Evolutionary conservation across 192 early-diverging fungal species (phyloP).

Genomic region (Coemansia asiatica): DNA sequence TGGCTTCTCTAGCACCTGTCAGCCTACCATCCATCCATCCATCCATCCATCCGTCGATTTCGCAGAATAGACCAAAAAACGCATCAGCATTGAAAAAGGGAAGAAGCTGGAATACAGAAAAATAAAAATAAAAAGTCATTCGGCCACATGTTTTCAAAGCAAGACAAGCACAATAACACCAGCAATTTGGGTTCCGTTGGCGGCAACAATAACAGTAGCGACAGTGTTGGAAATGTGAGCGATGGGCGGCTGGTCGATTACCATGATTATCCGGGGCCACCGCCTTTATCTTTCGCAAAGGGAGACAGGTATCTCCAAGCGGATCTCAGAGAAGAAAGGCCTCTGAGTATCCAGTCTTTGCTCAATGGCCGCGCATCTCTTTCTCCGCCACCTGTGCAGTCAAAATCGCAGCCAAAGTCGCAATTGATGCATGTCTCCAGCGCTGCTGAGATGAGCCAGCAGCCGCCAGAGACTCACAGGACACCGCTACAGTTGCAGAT

Average conservation of each 20-base stretch:
- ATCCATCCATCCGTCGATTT: too few species aligned
- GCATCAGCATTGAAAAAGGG: too few species aligned
- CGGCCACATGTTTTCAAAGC: not conserved
- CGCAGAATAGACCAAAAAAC: too few species aligned
- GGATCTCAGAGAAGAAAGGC: not conserved
- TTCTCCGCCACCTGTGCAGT: slow-evolving; percentile 5
- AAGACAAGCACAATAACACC: not conserved
- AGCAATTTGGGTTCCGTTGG: not conserved
- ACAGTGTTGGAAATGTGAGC: not conserved
- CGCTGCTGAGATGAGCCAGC: too few species aligned
- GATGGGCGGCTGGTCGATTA: not conserved
- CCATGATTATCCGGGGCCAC: not conserved
- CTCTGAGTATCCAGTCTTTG: slow-evolving; percentile 21
- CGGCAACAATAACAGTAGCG: too few species aligned
- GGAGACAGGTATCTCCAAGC: not conserved
- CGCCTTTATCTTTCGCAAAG: not conserved
- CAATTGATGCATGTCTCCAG: too few species aligned
- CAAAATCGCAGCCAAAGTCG: not conserved
- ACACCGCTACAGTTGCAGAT: not conserved
- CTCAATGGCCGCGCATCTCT: slow-evolving; percentile 17
- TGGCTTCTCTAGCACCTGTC: too few species aligned
- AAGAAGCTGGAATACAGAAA: not conserved
- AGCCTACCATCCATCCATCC: too few species aligned
- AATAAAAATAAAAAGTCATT: not conserved
- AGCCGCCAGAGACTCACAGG: not conserved